phyloP scores from a whole-genome alignment of 148 eudicot species.

The Rhododendron ferrugineum region DNA sequence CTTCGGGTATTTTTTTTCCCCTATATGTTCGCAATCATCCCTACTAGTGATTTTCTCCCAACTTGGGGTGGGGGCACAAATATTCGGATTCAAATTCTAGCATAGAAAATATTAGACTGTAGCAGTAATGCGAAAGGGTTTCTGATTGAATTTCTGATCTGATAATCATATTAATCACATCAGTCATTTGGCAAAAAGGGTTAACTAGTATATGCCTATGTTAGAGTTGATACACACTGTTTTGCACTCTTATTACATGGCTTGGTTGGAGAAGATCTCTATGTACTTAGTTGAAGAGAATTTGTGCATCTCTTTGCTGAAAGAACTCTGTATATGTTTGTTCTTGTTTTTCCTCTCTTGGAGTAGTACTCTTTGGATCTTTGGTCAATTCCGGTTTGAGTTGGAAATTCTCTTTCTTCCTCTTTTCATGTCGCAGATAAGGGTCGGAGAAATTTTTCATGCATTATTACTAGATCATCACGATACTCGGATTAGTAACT shows the following conservation, averaged over 20 bases:
- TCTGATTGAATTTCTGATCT: background rate
- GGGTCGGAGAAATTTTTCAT: background rate
- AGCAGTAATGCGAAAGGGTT: background rate
- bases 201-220: background rate
- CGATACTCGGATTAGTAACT: background rate
- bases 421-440: background rate
- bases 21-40: background rate
- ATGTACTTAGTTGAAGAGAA: background rate
- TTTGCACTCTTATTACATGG: background rate
- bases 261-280: background rate
- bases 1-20: background rate
- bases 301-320: background rate
- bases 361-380: background rate
- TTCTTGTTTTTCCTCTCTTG: background rate
- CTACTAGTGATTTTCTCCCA: background rate
- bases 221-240: background rate
- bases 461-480: background rate
- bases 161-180: background rate
- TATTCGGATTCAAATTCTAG: background rate
- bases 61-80: background rate
- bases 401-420: background rate
- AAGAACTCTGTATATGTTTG: background rate
- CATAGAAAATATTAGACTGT: background rate
- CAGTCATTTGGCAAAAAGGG: background rate
- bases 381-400: background rate